Evolutionary conservation across 2,329 filamentous ascomycete species (phyloP).

Genomic region (Arthrocladium fulminans): DNA sequence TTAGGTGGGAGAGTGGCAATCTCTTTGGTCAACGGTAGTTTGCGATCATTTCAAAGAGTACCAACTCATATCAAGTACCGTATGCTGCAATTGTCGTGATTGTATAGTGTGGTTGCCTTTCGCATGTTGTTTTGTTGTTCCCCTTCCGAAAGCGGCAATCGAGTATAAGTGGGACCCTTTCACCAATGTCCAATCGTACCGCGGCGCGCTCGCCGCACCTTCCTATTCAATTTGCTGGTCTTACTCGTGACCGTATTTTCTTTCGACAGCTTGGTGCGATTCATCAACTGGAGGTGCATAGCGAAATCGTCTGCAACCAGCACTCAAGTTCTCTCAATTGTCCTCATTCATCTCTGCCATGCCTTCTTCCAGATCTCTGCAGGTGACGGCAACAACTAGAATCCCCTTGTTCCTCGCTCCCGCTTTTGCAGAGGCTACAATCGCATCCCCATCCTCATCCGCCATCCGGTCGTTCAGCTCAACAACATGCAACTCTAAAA

Average conservation of each 20-base stretch:
- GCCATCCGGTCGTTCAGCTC: constrained; percentile 18
- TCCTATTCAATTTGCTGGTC: background rate
- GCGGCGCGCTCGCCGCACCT: constrained; percentile 1
- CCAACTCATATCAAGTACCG: background rate
- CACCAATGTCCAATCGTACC: background rate
- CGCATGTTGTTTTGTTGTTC: constrained; percentile 4
- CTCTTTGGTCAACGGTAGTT: no score
- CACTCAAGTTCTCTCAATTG: no score
- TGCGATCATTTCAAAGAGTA: no score
- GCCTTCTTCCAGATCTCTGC: background rate
- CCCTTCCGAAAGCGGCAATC: constrained; percentile 10
- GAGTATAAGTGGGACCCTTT: constrained; percentile 1
- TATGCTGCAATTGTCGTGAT: constrained; percentile 23
- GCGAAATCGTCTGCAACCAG: background rate
- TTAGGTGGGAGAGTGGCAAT: no score
- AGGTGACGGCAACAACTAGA: background rate
- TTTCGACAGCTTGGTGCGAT: background rate
- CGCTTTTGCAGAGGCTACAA: constrained; percentile 18
- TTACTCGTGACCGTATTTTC: background rate
- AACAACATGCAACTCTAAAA: constrained; percentile 37
- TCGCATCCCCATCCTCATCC: constrained; percentile 9
- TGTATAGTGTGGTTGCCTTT: constrained; percentile 23
- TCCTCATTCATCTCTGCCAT: background rate
- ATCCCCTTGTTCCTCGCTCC: constrained; percentile 37
- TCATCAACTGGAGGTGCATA: background rate